Base-by-base conservation (phyloP, 2,329 filamentous ascomycete genomes). In the Ceratocystis harringtonii region DNA sequence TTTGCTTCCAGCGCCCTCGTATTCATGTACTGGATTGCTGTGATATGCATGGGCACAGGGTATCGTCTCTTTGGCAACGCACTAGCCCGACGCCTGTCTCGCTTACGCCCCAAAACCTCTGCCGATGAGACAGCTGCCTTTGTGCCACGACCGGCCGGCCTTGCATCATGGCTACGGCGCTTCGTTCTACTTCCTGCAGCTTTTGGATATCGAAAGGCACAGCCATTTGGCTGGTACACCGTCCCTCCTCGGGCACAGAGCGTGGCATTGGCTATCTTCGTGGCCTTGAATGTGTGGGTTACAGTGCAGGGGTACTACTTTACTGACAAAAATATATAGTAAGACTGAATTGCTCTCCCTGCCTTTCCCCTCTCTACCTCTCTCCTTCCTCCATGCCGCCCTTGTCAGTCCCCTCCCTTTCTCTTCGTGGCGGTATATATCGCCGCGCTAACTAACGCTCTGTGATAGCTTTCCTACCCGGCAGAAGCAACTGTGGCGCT, bases 211-310 rank as follows among this genome's bases (percentile, higher is more conserved):
- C 72, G 72, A 17, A 77, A 74, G 63, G 74, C 78, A 0, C 76
- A 79, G 50, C 76, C 77, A 25, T 72, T 77, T 2, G 76, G 76
- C 36, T 79, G 76, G 73, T 76, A 74, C 64, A 79, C 77, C 0
- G 73, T 79, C 0, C 78, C 78, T 0, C 75, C 77, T 0, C 71
- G 77, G 2, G 69, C 78, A n/a, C 76, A 80, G 68, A 75, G 73
- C 0, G 67, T 78, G 0, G 77, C 76, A 1, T 70, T 79, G 1
- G 2, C 72, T 0, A 68, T 69, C 0, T 79, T 79, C 55, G 67
- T 76, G 2, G 1, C 73, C 0, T 65, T 79, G 3, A 79, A 79
- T 30, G 58, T 78, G 1, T 68, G 71, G 5, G 73, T 74, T 45
- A 75, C 72, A 55, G 64, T 74, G 0, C 69, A 72, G 1, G 76